phyloP scores from a whole-genome alignment of 2,329 filamentous ascomycete species.

The Penicillium psychrosexuale region DNA sequence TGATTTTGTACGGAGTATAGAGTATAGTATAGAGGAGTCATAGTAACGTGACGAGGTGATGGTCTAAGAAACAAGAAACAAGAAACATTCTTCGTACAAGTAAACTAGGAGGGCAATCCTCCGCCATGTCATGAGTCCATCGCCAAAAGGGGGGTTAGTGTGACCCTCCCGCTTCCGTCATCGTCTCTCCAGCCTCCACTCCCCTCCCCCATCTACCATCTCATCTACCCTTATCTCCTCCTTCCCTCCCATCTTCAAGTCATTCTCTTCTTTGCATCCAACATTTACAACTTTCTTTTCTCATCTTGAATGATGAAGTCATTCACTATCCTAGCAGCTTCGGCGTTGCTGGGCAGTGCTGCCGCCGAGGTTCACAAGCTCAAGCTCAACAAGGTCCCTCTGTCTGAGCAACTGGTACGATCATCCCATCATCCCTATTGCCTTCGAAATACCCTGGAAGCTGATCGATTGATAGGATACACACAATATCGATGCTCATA shows the following conservation, averaged over 20 bases:
- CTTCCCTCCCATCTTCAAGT: constrained; percentile 14
- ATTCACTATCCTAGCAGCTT: constrained; percentile 72
- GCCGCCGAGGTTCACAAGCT: constrained; percentile 89
- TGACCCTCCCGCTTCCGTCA: constrained; percentile 27
- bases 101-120: not conserved
- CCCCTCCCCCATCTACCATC: constrained; percentile 14
- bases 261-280: constrained; percentile 20
- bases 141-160: constrained; percentile 6
- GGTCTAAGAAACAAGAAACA: not conserved
- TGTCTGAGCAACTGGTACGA: constrained; percentile 87
- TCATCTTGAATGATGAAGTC: constrained; percentile 68
- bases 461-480: constrained; percentile 55
- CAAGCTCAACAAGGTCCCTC: constrained; percentile 94
- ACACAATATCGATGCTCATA: constrained; percentile 75
- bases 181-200: constrained; percentile 25
- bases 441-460: constrained; percentile 3
- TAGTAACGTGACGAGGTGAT: not conserved
- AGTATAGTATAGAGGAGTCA: not conserved
- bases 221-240: constrained; percentile 31
- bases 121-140: constrained; percentile 7
- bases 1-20: not conserved
- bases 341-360: constrained; percentile 76
- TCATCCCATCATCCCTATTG: constrained; percentile 23
- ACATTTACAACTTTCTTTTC: constrained; percentile 19
- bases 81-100: not conserved